These are phyloP conservation scores for Aspergillus felis DNA, from an alignment of 2,329 filamentous ascomycete genomes.

Conservation along the genomic window DNA sequence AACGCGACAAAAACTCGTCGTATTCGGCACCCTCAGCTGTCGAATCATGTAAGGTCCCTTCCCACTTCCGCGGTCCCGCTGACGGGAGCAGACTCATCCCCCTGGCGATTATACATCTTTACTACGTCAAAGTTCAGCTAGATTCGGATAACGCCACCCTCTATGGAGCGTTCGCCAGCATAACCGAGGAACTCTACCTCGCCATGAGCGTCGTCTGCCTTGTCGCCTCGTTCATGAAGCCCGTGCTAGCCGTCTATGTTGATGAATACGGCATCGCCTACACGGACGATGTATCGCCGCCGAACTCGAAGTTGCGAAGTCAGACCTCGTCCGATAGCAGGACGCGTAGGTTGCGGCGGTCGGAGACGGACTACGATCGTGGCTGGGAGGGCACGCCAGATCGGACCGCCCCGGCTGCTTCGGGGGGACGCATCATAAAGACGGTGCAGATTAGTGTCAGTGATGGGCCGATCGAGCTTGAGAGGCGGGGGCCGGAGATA, in stretches of 20 bases:
- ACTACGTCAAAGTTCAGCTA: slow-evolving; percentile 31
- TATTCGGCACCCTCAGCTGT: slow-evolving; percentile 41
- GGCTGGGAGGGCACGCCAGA: neutral
- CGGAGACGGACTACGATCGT: neutral
- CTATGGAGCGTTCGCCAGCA: slow-evolving; percentile 29
- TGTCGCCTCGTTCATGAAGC: slow-evolving; percentile 42
- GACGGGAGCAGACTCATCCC: slow-evolving; percentile 34
- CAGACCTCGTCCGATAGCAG: neutral
- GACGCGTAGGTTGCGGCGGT: neutral
- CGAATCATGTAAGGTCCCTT: slow-evolving; percentile 35
- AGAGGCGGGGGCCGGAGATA: neutral
- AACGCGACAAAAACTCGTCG: slow-evolving; percentile 34
- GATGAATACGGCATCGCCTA: slow-evolving; percentile 23
- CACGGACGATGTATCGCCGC: slow-evolving; percentile 13
- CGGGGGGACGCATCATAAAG: slow-evolving; percentile 1
- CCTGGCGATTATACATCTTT: slow-evolving; percentile 36
- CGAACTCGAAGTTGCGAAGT: slow-evolving; percentile 5
- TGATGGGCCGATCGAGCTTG: neutral
- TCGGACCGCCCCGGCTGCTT: neutral
- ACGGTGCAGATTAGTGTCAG: neutral
- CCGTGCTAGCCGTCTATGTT: slow-evolving; percentile 39
- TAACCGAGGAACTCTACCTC: slow-evolving; percentile 41
- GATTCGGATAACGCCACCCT: slow-evolving; percentile 36
- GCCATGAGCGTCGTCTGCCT: slow-evolving; percentile 41
- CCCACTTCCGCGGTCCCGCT: neutral